Percentiles rank a stretch among this genome's conserved stretches.
phyloP scores from a whole-genome alignment of 2,329 filamentous ascomycete genomes.

The Trichoderma harzianum region DNA sequence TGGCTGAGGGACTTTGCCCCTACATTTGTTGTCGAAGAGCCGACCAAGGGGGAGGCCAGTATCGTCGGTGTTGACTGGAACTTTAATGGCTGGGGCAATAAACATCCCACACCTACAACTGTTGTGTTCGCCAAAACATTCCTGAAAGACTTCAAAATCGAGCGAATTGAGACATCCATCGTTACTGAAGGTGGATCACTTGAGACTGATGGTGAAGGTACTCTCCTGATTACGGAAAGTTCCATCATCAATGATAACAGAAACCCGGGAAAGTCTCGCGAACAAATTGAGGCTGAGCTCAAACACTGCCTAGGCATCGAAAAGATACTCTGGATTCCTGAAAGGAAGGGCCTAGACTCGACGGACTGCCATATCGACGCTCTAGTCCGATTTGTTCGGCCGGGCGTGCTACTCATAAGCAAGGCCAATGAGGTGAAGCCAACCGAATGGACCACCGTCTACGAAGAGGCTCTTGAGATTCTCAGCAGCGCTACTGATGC shows the following conservation, averaged over 20 bases:
- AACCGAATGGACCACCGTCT: conserved; percentile 20
- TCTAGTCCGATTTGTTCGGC: conserved; percentile 26
- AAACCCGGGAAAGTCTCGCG: conserved; percentile 24
- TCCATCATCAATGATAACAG: conserved; percentile 30
- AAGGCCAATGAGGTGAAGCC: conserved; percentile 19
- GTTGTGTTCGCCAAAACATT: conserved; percentile 19
- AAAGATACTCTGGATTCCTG: conserved; percentile 31
- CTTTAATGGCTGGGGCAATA: conserved; percentile 32
- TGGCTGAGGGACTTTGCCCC: conserved; percentile 32
- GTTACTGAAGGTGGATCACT: conserved; percentile 28
- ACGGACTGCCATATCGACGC: conserved; percentile 32
- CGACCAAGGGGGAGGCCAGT: not conserved
- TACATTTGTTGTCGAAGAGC: conserved; percentile 21
- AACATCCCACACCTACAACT: conserved; percentile 18
- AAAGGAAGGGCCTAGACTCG: conserved; percentile 23
- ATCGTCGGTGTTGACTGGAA: conserved; percentile 25
- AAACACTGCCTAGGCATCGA: conserved; percentile 23
- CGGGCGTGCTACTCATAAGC: conserved; percentile 26
- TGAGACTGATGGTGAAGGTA: conserved; percentile 30
- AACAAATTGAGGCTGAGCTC: conserved; percentile 26
- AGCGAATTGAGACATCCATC: conserved; percentile 11
- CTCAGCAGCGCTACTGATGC: conserved; percentile 23
- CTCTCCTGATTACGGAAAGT: conserved; percentile 29
- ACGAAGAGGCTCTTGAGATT: conserved; percentile 25
- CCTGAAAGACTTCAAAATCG: not conserved